Conservation (phyloP, 2,329 filamentous ascomycete genomes). For the Pseudogymnoascus sp. region DNA sequence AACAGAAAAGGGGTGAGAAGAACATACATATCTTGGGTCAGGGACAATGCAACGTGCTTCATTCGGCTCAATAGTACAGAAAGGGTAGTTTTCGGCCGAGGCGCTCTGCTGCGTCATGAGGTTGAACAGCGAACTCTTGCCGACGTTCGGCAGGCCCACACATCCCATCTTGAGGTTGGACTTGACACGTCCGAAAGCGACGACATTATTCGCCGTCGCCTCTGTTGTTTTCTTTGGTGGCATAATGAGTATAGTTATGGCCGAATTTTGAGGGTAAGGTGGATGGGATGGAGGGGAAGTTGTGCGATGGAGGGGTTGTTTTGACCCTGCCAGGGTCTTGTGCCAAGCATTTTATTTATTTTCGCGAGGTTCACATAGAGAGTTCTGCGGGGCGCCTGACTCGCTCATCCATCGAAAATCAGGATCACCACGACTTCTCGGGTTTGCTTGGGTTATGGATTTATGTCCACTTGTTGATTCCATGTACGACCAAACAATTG, state of each 20-base stretch:
- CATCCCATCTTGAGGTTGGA: constrained; percentile 41
- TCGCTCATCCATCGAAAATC: background rate
- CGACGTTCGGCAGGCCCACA: constrained; percentile 38
- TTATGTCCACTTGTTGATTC: background rate
- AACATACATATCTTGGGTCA: constrained; percentile 36
- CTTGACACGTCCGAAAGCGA: constrained; percentile 36
- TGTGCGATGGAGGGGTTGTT: constrained; percentile 7
- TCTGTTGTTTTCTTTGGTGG: constrained; percentile 31
- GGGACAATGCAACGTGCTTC: constrained; percentile 39
- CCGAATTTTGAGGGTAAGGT: background rate
- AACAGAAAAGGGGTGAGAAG: background rate
- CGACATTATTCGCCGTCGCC: constrained; percentile 35
- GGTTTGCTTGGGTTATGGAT: background rate
- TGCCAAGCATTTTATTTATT: constrained; percentile 1
- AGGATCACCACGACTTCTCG: background rate
- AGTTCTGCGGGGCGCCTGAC: background rate
- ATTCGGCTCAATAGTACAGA: constrained; percentile 40
- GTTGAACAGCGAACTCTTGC: constrained; percentile 39
- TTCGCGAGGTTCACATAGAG: background rate
- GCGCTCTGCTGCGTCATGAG: constrained; percentile 39
- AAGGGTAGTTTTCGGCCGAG: constrained; percentile 38
- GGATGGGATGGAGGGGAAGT: constrained; percentile 5
- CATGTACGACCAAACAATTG: background rate
- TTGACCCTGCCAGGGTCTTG: background rate
- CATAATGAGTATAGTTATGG: constrained; percentile 25